A percentile compares a stretch with the other conserved stretches of the same genome.
Conservation (phyloP, 1,284 basidiomycete species). For the Chalciporus sp. region DNA sequence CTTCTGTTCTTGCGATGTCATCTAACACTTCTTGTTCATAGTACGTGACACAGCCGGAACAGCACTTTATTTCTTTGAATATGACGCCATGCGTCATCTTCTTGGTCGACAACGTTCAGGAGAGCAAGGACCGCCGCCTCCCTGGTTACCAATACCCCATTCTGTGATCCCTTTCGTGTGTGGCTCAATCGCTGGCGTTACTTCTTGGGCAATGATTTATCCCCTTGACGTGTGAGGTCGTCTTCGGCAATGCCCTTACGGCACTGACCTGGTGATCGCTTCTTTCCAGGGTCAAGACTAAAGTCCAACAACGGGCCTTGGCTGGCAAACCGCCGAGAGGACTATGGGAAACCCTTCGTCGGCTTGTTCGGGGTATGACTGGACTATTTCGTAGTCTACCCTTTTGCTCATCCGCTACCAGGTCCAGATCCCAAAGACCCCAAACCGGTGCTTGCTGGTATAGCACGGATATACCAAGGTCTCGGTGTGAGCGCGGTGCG, state of each 20-base stretch:
- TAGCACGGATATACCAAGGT: constrained; percentile 80
- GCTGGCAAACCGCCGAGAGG: constrained; percentile 73
- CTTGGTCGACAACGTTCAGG: constrained; percentile 71
- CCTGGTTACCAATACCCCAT: constrained; percentile 76
- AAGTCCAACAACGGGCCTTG: constrained; percentile 86
- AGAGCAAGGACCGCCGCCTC: constrained; percentile 73
- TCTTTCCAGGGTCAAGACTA: constrained; percentile 81
- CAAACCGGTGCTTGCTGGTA: constrained; percentile 68
- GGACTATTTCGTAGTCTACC: neutral
- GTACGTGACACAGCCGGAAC: constrained; percentile 84
- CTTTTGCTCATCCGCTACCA: constrained; percentile 32
- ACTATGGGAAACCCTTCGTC: constrained; percentile 71
- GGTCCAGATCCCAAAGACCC: constrained; percentile 76
- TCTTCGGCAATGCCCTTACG: neutral
- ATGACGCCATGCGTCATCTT: constrained; percentile 81
- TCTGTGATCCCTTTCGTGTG: constrained; percentile 85
- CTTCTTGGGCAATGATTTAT: constrained; percentile 85
- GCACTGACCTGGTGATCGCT: neutral
- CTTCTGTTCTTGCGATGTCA: neutral
- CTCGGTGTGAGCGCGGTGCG: constrained; percentile 83
- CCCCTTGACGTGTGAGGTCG: constrained; percentile 75
- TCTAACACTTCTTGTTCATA: constrained; percentile 31
- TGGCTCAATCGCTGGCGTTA: constrained; percentile 81
- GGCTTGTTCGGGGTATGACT: constrained; percentile 70
- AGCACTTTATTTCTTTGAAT: constrained; percentile 85